Base-by-base conservation (phyloP, 352 stramenopile genomes). In the Globisporangium canariense region DNA sequence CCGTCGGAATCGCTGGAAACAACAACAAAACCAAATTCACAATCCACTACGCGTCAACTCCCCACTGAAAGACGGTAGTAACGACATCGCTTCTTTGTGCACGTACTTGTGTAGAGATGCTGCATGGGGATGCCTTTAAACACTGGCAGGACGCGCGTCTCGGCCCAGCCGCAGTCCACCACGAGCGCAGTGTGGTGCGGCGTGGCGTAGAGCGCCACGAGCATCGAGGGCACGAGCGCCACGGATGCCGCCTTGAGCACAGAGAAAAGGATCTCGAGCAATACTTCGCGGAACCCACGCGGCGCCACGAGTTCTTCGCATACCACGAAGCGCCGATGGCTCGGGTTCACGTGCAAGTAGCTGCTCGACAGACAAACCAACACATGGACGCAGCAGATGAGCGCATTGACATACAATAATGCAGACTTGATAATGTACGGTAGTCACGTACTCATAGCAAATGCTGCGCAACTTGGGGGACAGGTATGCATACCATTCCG, bases 91-190 rank as follows among this genome's bases (percentile, higher is more conserved):
- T 25, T 1, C 32, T 20, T 34, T 51, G 34, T 25, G 25, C 1
- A 66, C 77, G 25, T 62, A 93, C 83, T 86, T 14, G 74, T 73
- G 61, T 93, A 94, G 43, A 81, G 71, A 38, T 90, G 74, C 22
- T 79, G 77, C 54, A 96, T 62, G 41, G 87, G 83, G 38, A 92
- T 86, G n/a, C 85, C 85, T 62, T 96, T 92, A 60, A 85, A 94
- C 13, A 96, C 76, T 16, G 87, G 87, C 10, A 96, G 54, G 22
- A 96, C 34, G 9, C 85, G 75, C 22, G 83, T 91, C 69, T 96
- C 87, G 2, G 60, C 58, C 75, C 80, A 93, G 2, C 87, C 87
- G 56, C 81, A 92, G 65, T 96, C 87, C 4, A 96, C 69, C 32
- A 96, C 73, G 32, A 96, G 66, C 53, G 84, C 83, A 22, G 87